Evolutionary conservation across 2,329 filamentous ascomycete species (phyloP), one percentile per base, ranked within the genome.

Genomic region (Epichloe aotearoae): DNA sequence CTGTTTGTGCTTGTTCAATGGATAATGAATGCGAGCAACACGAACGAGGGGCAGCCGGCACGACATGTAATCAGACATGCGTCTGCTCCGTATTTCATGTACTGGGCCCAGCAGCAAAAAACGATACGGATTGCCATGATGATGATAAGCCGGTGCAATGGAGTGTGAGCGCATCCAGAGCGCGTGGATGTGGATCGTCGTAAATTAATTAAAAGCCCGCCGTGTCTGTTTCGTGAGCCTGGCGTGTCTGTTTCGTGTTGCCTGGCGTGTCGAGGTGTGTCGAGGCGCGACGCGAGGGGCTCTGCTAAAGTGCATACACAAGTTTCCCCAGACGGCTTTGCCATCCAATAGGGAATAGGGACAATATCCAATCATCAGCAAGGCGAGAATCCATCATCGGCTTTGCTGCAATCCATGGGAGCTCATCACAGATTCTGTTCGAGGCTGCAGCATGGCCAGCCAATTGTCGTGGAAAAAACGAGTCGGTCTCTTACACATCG

Each of bases 161-260:
- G 14, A 19, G 15, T 23, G 33, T 19, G 40, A 30, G 30, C 30
- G 37, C n/a, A 38, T 50, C 33, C 20, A 17, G 45, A 34, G 45
- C 53, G 52, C 50, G 50, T 51, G 52, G 50, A 51, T 53, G 55
- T 53, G 58, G 52, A 55, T 59, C 61, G 59, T 56, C 50, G 47
- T 36, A 52, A 52, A 52, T 64, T 58, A 62, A 65, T 66, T 64
- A 65, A 65, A 65, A 65, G 52, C 52, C 20, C 53, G 67, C 66
- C 69, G 69, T 72, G 69, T 72, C 66, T 49, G 61, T 70, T 71
- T 72, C 69, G 69, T 66, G 69, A 61, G 60, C 59, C 12, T 15
- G 40, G 64, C 68, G 66, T 65, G 66, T 62, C n/a, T n/a, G n/a
- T n/a, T n/a, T n/a, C n/a, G n/a, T n/a, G n/a, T n/a, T n/a, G n/a